Evolutionary conservation across 2,329 filamentous ascomycete genomes (phyloP).

Genomic region (Madurella fahalii): DNA sequence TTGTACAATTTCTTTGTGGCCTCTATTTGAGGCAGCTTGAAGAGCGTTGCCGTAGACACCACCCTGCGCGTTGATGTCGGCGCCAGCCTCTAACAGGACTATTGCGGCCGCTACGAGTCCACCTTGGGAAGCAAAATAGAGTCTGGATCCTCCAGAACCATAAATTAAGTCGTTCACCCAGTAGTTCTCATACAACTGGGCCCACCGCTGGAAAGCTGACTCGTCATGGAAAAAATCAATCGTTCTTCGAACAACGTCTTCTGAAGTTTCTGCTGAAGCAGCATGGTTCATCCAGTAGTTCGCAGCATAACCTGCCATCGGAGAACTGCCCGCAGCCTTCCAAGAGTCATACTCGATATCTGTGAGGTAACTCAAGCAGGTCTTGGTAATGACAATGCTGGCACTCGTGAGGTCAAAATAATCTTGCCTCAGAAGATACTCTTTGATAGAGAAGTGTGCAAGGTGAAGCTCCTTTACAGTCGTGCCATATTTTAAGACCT

Average conservation of each 20-base stretch:
- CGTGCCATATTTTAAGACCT: too few relatives aligned
- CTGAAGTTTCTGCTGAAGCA: not conserved
- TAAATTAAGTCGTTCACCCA: too few relatives aligned
- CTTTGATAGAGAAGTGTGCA: constrained; percentile 6
- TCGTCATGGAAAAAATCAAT: not conserved
- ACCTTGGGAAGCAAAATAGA: constrained; percentile 2
- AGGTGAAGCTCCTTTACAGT: constrained; percentile 1
- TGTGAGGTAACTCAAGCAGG: constrained; percentile 4
- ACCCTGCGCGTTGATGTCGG: too few relatives aligned
- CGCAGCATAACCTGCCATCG: not conserved
- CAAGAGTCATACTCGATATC: not conserved
- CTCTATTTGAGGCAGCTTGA: too few relatives aligned
- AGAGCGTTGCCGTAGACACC: too few relatives aligned
- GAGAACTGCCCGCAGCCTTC: not conserved
- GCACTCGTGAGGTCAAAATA: not conserved
- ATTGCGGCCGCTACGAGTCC: not conserved
- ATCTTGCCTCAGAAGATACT: constrained; percentile 1
- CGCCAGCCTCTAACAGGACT: too few relatives aligned
- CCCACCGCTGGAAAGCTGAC: not conserved
- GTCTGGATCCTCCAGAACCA: not conserved
- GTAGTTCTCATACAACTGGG: too few relatives aligned
- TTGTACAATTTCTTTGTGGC: too few relatives aligned
- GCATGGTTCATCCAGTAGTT: not conserved
- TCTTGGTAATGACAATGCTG: constrained; percentile 1
- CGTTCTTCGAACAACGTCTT: not conserved